A percentile compares a stretch with the other conserved stretches of the same genome.
phyloP scores from a whole-genome alignment of 2,329 filamentous ascomycete species.

The Monosporascus ibericus region DNA sequence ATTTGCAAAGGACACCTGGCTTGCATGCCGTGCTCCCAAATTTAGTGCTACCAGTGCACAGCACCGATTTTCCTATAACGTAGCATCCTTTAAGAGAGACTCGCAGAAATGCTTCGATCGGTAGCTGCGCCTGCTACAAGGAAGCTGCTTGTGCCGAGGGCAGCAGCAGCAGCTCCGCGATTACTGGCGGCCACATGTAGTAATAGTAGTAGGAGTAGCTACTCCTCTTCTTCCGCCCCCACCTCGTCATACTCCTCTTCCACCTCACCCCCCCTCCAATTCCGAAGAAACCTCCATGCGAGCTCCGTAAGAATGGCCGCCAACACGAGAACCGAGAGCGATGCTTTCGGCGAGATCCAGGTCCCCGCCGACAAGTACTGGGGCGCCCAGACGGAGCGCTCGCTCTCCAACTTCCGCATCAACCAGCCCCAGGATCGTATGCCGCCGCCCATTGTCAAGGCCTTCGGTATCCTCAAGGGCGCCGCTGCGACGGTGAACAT shows the following conservation, averaged over 20 bases:
- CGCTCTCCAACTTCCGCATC: conserved; percentile 96
- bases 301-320: conserved; percentile 43
- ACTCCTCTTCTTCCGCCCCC: conserved; percentile 16
- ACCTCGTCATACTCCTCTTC: conserved; percentile 14
- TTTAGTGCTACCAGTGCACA: background rate
- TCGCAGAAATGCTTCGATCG: conserved; percentile 29
- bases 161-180: conserved; percentile 29
- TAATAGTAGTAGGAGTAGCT: background rate
- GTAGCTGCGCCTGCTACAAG: conserved; percentile 26
- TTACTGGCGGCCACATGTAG: conserved; percentile 28
- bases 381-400: conserved; percentile 96
- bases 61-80: background rate
- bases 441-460: conserved; percentile 85
- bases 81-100: background rate
- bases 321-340: conserved; percentile 76
- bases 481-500: conserved; percentile 95
- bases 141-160: conserved; percentile 19
- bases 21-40: background rate
- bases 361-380: conserved; percentile 93
- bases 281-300: conserved; percentile 35
- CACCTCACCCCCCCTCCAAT: conserved; percentile 17
- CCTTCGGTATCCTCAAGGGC: conserved; percentile 96
- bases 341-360: conserved; percentile 96
- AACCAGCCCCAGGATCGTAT: conserved; percentile 99
- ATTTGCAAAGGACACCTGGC: background rate